These are phyloP conservation scores for Coemansia sp. DNA, from an alignment of 192 early-diverging fungal genomes.

Conservation along the genomic window DNA sequence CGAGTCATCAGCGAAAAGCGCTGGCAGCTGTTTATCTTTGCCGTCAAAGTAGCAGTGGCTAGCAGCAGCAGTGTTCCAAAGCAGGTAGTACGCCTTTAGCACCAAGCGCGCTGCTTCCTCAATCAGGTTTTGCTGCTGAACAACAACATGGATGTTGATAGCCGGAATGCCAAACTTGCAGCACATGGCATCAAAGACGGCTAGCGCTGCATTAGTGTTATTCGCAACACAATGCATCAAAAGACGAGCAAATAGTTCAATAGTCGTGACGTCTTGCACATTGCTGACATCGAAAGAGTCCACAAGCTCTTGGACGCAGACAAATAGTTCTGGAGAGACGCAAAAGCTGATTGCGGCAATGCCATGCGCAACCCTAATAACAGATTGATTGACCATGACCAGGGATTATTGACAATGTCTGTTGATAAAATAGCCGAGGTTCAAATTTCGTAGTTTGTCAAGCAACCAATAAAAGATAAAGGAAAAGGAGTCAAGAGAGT, in stretches of 20 bases:
- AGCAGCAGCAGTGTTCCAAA: slow-evolving; percentile 1
- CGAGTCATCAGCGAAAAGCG: slow-evolving; percentile 48
- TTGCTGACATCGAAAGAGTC: not conserved
- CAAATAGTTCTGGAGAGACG: not conserved
- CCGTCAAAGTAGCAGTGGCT: slow-evolving; percentile 65
- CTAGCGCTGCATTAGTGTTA: not conserved
- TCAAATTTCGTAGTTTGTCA: no score
- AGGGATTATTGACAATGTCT: no score
- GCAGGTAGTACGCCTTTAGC: slow-evolving; percentile 21
- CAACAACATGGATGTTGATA: slow-evolving; percentile 7
- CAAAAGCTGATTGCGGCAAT: not conserved
- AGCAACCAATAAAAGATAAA: no score
- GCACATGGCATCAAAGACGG: slow-evolving; percentile 9
- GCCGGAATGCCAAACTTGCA: not conserved
- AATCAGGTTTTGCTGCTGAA: slow-evolving; percentile 13
- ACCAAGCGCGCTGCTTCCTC: slow-evolving; percentile 6
- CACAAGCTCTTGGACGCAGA: not conserved
- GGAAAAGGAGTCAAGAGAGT: no score
- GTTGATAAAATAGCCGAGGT: not conserved
- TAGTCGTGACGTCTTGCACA: not conserved
- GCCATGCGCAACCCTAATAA: not conserved
- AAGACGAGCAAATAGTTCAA: slow-evolving; percentile 21
- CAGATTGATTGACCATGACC: slow-evolving; percentile 55
- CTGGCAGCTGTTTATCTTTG: not conserved
- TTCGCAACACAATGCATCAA: slow-evolving; percentile 5